Evolutionary conservation across 805 yeast genomes (phyloP), one percentile per base, ranked within the genome.

Genomic region (Saturnispora dispora): DNA sequence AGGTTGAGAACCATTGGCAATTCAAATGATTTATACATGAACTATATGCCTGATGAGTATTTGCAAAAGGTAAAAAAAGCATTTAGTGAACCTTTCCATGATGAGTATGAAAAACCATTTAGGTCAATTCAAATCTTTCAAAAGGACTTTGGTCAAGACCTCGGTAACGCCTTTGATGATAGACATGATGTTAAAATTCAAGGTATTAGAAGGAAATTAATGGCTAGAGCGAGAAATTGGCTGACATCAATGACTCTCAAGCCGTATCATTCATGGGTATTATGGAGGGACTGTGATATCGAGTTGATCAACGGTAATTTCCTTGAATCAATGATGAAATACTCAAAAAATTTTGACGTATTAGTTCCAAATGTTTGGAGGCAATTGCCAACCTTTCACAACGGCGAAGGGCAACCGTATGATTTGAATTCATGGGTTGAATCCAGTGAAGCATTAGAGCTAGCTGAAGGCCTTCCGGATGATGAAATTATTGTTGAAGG

Each of bases 381-480:
- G 60, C 99, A 98, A 2, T 74, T 93, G 55, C 99, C 99, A 2
- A 84, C 82, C 45, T 93, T 90, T 69, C 76, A 93, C 55, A 95
- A 93, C 18, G 79, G 80, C 33, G 15, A 11, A 57, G 95, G 87
- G 64, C 99, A 93, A 68, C 89, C 98, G 1, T 93, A 93, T 66
- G 99, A 93, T 68, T 77, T 93, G 63, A 93, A 93, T 69, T 87
- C 97, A 13, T 93, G 99, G 99, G 78, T 88, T 52, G 99, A 93
- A 70, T 81, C 90, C 3, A 84, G 81, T 5, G 81, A 84, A 9
- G 96, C 88, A 1, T 53, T 83, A 15, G 80, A 80, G 47, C 67
- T 85, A 58, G 93, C 95, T 0, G 64, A 69, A 40, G 73, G 75
- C 0, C 69, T 85, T 50, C 79, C 76, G 51, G 91, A 86, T 64